Conservation (phyloP, 2,329 filamentous ascomycete genomes). For the Rhinocladiella mackenziei region DNA sequence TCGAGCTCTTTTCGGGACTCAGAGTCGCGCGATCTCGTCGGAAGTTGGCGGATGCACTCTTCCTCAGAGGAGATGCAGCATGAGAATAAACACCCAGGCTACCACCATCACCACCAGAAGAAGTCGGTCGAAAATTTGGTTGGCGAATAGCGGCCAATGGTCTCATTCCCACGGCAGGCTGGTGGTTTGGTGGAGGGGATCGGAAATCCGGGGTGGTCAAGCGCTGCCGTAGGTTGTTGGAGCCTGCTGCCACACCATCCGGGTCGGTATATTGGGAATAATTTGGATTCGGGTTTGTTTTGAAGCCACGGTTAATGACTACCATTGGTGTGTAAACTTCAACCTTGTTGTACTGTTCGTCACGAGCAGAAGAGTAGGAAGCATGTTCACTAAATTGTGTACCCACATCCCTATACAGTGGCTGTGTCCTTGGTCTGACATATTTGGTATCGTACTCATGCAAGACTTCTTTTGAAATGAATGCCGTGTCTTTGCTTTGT, state of each 20-base stretch:
- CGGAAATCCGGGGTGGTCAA: slow-evolving; percentile 43
- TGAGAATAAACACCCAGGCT: slow-evolving; percentile 77
- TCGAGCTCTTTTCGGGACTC: slow-evolving; percentile 37
- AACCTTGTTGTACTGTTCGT: slow-evolving; percentile 51
- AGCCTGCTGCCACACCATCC: slow-evolving; percentile 46
- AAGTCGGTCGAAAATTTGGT: slow-evolving; percentile 50
- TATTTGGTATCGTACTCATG: slow-evolving; percentile 96
- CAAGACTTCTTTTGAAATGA: slow-evolving; percentile 88
- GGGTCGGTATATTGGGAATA: slow-evolving; percentile 69
- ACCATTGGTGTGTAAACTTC: slow-evolving; percentile 60
- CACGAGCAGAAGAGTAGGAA: slow-evolving; percentile 37
- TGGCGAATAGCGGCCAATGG: slow-evolving; percentile 49
- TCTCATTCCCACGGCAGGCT: slow-evolving; percentile 45
- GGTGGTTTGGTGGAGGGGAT: slow-evolving; percentile 45
- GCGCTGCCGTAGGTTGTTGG: slow-evolving; percentile 41
- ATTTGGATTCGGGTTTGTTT: slow-evolving; percentile 76
- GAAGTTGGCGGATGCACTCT: slow-evolving; percentile 61
- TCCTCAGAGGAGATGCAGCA: slow-evolving; percentile 76
- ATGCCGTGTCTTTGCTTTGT: slow-evolving; percentile 75
- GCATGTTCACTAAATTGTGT: slow-evolving; percentile 64
- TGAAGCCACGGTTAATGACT: slow-evolving; percentile 69
- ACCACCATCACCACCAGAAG: slow-evolving; percentile 60
- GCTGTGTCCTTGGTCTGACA: slow-evolving; percentile 84
- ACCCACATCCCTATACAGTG: slow-evolving; percentile 70
- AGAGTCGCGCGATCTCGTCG: slow-evolving; percentile 30